Evolutionary conservation across 768 basidiomycete genomes (phyloP).

Genomic region (Lactarius trivialis): DNA sequence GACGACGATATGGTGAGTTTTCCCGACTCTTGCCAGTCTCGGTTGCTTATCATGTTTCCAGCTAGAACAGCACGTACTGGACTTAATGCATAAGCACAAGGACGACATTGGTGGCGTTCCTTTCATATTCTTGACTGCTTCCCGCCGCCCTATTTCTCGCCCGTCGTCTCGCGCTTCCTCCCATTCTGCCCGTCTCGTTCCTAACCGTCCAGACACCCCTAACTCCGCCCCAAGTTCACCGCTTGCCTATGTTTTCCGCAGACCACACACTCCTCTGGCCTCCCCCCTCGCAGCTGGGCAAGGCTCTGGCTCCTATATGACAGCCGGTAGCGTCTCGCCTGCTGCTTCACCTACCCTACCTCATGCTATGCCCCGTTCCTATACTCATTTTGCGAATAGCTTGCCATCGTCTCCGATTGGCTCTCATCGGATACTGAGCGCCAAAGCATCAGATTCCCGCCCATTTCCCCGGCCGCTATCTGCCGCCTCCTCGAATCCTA

Average conservation of each 20-base stretch:
- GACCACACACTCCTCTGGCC: constrained; percentile 72
- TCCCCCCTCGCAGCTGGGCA: constrained; percentile 66
- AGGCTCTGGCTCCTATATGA: constrained; percentile 49
- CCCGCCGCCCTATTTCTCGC: constrained; percentile 69
- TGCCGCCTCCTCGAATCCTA: constrained; percentile 59
- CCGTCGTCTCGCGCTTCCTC: constrained; percentile 76
- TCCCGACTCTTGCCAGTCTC: background rate
- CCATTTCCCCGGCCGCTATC: constrained; percentile 78
- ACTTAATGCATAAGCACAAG: constrained; percentile 92
- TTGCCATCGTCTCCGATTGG: constrained; percentile 79
- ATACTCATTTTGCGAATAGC: constrained; percentile 68
- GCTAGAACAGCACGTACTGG: constrained; percentile 85
- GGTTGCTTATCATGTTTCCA: constrained; percentile 28
- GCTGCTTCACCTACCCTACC: constrained; percentile 62
- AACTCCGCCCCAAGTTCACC: constrained; percentile 71
- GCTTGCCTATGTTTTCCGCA: constrained; percentile 63
- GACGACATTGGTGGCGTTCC: constrained; percentile 81
- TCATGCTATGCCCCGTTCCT: constrained; percentile 48
- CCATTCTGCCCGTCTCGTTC: constrained; percentile 55
- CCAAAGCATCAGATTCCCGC: constrained; percentile 85
- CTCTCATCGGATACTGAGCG: constrained; percentile 79
- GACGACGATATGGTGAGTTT: constrained; percentile 60
- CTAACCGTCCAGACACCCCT: constrained; percentile 68
- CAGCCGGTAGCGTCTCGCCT: constrained; percentile 46
- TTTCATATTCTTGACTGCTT: constrained; percentile 76